These are phyloP conservation scores for Fragosphaeria purpurea DNA, from an alignment of 2,329 filamentous ascomycete species.

Conservation along the genomic window DNA sequence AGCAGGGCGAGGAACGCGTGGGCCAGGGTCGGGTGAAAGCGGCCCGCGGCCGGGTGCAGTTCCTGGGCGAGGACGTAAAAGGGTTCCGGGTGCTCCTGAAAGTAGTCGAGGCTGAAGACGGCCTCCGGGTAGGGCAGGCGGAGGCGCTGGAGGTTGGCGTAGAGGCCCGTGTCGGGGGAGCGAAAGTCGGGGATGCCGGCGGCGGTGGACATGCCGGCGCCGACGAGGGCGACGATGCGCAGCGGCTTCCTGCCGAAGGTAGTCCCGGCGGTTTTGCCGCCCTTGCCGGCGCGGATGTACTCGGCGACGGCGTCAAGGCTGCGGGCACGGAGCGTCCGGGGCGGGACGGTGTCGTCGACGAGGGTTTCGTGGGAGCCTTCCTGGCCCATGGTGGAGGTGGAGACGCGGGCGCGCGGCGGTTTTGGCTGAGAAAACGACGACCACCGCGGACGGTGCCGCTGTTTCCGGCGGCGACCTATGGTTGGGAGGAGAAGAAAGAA, in stretches of 20 bases:
- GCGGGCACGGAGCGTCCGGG: constrained; percentile 57
- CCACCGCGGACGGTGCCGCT: constrained; percentile 10
- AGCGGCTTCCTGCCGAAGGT: too few species aligned
- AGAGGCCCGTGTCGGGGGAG: constrained; percentile 85
- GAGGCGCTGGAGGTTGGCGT: constrained; percentile 79
- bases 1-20: constrained; percentile 83
- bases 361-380: constrained; percentile 53
- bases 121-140: constrained; percentile 84
- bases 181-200: constrained; percentile 86
- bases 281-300: constrained; percentile 61
- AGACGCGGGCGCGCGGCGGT: background rate
- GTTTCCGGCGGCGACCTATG: constrained; percentile 13
- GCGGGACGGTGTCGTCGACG: constrained; percentile 52
- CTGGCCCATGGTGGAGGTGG: constrained; percentile 64
- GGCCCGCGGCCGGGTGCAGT: constrained; percentile 65
- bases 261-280: constrained; percentile 23
- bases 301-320: constrained; percentile 67
- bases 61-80: constrained; percentile 92
- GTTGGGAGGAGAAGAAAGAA: background rate
- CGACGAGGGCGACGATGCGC: constrained; percentile 78
- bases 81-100: constrained; percentile 70
- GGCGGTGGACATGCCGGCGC: constrained; percentile 76
- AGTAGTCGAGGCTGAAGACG: constrained; percentile 89
- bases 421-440: constrained; percentile 7
- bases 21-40: constrained; percentile 77